phyloP scores from a whole-genome alignment of 2,329 filamentous ascomycete species.

The Ambrosiella beaveri region DNA sequence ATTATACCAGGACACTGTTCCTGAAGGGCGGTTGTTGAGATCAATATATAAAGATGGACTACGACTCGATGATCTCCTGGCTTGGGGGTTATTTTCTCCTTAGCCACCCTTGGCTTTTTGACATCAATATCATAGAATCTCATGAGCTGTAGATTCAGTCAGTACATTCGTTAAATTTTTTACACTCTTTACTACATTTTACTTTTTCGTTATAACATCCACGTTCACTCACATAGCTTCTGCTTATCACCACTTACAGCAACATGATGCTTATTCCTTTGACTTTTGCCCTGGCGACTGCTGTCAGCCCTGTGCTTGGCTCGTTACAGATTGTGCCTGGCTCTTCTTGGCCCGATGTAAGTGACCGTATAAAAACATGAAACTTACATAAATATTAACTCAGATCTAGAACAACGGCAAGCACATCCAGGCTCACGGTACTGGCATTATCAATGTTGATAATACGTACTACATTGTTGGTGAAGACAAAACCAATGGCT shows the following conservation, averaged over 20 bases:
- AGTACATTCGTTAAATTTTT: background rate
- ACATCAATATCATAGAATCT: no score
- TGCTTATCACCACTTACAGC: background rate
- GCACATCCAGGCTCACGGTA: constrained; percentile 50
- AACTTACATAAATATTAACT: background rate
- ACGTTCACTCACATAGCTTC: background rate
- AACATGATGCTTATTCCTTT: constrained; percentile 3
- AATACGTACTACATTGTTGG: constrained; percentile 50
- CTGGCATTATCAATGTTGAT: constrained; percentile 41
- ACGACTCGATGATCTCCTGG: background rate
- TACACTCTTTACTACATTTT: background rate
- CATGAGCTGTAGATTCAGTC: background rate
- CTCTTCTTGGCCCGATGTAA: constrained; percentile 29
- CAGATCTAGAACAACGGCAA: constrained; percentile 27
- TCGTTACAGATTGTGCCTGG: constrained; percentile 26
- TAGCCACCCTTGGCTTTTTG: background rate
- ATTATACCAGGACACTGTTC: no score
- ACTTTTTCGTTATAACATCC: background rate
- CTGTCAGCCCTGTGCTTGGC: constrained; percentile 11
- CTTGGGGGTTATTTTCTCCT: background rate
- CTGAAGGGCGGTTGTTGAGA: no score
- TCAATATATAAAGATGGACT: background rate
- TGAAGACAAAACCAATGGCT: constrained; percentile 50
- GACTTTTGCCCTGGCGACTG: constrained; percentile 1
- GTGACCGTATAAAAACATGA: constrained; percentile 10